Evolutionary conservation across 768 basidiomycete species (phyloP), one percentile per base, ranked within the genome.

Genomic region (Leccinum variicolor): DNA sequence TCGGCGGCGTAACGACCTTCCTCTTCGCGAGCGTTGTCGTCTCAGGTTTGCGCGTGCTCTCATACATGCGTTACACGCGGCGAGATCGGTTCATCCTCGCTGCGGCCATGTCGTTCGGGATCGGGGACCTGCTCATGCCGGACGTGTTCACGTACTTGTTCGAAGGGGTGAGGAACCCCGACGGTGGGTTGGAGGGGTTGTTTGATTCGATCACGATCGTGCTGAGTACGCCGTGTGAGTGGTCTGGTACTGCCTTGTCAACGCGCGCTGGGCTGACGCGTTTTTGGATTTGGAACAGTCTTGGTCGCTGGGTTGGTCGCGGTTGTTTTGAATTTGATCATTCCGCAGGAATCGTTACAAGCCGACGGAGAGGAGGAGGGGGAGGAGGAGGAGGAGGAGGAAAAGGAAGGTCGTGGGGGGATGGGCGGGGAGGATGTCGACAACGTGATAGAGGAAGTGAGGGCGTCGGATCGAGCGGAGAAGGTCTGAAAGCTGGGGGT

Each of bases 1-100:
- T 92, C 0, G 92, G 91, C 2, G 90, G 91, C 3, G 90, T 93
- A 3, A 94, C 90, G 11, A 92, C 91, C 3, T 93, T 93, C 79
- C 78, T 93, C 10, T 93, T 94, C 66, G 86, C 89, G 0, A 85
- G 79, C 41, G 90, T 93, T 28, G 79, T 81, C 15, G 80, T 82
- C 7, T 88, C 87, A 0, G 90, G 92, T 36, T 54, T 23, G 23
- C 23, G 23, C 23, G 23, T 23, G 4, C 8, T 94, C 26, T 77
- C 83, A 4, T 81, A 81, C 61, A 73, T 80, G 31, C 63, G 70
- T 15, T 90, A 86, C 66, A 82, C 81, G 19, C 79, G 90, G 2
- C 75, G 86, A 8, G 86, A 87, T 53, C 78, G 87, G 21, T 88
- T 89, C 71, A 76, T 91, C 14, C 81, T 91, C 26, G 84, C 84